phyloP scores from a whole-genome alignment of 208 protist species.

The Trypanosoma lewisi region DNA sequence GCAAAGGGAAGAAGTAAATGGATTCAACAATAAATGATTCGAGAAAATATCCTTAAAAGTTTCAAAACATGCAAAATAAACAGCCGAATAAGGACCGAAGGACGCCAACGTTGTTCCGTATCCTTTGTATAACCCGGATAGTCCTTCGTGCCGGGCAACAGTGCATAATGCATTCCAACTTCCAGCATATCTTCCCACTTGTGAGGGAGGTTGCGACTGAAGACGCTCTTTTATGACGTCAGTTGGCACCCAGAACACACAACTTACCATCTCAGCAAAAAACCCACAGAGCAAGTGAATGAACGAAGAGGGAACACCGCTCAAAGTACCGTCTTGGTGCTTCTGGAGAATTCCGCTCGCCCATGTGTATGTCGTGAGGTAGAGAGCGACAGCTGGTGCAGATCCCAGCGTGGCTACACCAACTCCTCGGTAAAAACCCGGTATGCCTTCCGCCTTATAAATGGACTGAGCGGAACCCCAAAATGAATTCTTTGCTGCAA shows the following conservation, averaged over 20 bases:
- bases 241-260: conserved; percentile 85
- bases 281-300: conserved; percentile 66
- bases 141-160: conserved; percentile 52
- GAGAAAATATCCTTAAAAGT: conserved; percentile 36
- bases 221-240: conserved; percentile 87
- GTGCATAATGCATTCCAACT: conserved; percentile 67
- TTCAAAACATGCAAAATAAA: conserved; percentile 89
- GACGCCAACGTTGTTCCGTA: conserved; percentile 82
- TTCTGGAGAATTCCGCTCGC: conserved; percentile 27
- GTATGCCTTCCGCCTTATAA: conserved; percentile 48
- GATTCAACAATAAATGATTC: conserved; percentile 14
- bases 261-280: conserved; percentile 80
- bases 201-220: conserved; percentile 67
- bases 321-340: background rate
- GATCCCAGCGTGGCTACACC: conserved; percentile 67
- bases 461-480: conserved; percentile 28
- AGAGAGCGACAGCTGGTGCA: conserved; percentile 75
- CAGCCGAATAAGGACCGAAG: conserved; percentile 88
- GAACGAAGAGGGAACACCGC: conserved; percentile 22
- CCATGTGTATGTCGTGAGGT: conserved; percentile 72
- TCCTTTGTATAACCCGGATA: conserved; percentile 80
- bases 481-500: conserved; percentile 9
- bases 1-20: conserved; percentile 39
- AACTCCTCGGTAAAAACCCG: conserved; percentile 82
- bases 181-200: conserved; percentile 55